Conservation (phyloP, 805 yeast genomes). For the Kuraishia cidri region DNA sequence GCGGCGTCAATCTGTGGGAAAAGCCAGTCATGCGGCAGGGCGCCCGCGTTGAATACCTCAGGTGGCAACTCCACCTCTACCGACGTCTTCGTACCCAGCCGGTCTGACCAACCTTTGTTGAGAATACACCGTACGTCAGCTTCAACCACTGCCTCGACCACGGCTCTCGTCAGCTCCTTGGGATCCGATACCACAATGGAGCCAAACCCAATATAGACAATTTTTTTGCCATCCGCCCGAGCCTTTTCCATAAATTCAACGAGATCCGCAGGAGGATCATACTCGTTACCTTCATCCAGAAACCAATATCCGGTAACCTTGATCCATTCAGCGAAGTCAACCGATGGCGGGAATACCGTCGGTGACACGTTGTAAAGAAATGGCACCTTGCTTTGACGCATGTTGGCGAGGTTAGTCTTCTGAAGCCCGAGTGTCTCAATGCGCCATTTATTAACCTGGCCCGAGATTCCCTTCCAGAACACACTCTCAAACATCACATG, state of each 20-base stretch:
- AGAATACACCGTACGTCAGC: constrained; percentile 83
- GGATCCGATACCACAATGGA: constrained; percentile 89
- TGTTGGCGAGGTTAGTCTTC: constrained; percentile 56
- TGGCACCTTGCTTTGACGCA: constrained; percentile 78
- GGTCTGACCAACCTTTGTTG: constrained; percentile 93
- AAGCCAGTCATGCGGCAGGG: constrained; percentile 90
- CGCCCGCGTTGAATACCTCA: constrained; percentile 60
- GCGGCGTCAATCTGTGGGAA: constrained; percentile 87
- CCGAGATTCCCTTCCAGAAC: constrained; percentile 87
- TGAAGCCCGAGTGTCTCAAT: constrained; percentile 53
- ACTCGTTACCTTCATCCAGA: constrained; percentile 54
- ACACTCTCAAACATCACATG: constrained; percentile 90
- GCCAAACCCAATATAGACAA: constrained; percentile 93
- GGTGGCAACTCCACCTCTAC: constrained; percentile 48
- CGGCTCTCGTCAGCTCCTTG: constrained; percentile 63
- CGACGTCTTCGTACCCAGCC: constrained; percentile 35
- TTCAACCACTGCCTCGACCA: constrained; percentile 67
- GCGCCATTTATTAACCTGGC: constrained; percentile 87
- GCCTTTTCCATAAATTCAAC: constrained; percentile 57
- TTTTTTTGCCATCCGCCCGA: constrained; percentile 44
- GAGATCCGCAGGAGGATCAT: constrained; percentile 53
- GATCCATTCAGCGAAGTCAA: constrained; percentile 94
- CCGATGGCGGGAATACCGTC: constrained; percentile 81
- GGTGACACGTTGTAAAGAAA: constrained; percentile 88
- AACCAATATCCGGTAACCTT: constrained; percentile 96